Conservation (phyloP, 2,329 filamentous ascomycete genomes). For the Scleromitrula shiraiana region DNA sequence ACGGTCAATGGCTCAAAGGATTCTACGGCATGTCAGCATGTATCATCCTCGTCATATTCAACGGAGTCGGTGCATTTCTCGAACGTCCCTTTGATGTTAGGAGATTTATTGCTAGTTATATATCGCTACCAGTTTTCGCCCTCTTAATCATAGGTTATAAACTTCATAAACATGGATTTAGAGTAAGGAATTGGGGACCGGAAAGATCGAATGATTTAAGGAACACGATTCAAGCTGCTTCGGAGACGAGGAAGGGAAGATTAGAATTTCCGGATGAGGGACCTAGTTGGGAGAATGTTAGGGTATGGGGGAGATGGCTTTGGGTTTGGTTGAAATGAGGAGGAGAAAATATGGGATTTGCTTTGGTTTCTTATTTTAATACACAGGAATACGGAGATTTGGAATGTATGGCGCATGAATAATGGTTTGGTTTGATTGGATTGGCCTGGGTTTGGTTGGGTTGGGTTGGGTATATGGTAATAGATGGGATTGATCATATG, state of each 20-base stretch:
- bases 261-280: conserved; percentile 30
- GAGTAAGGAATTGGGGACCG: conserved; percentile 27
- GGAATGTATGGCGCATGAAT: no score
- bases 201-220: conserved; percentile 30
- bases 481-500: no score
- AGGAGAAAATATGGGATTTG: not conserved
- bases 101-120: conserved; percentile 34
- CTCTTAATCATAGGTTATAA: conserved; percentile 31
- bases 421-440: no score
- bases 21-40: conserved; percentile 31
- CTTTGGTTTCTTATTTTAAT: no score
- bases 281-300: conserved; percentile 26
- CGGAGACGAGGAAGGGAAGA: conserved; percentile 28
- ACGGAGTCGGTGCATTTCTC: conserved; percentile 31
- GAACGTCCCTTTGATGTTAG: conserved; percentile 31
- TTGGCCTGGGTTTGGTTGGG: no score
- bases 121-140: conserved; percentile 34
- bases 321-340: conserved; percentile 31
- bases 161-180: conserved; percentile 29
- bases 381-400: no score
- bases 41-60: conserved; percentile 31
- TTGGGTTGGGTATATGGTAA: no score
- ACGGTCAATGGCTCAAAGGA: conserved; percentile 34
- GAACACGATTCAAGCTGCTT: conserved; percentile 30
- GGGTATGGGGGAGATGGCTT: conserved; percentile 26